Conservation (phyloP, 2,329 filamentous ascomycete species). For the Colletotrichum abscissum region DNA sequence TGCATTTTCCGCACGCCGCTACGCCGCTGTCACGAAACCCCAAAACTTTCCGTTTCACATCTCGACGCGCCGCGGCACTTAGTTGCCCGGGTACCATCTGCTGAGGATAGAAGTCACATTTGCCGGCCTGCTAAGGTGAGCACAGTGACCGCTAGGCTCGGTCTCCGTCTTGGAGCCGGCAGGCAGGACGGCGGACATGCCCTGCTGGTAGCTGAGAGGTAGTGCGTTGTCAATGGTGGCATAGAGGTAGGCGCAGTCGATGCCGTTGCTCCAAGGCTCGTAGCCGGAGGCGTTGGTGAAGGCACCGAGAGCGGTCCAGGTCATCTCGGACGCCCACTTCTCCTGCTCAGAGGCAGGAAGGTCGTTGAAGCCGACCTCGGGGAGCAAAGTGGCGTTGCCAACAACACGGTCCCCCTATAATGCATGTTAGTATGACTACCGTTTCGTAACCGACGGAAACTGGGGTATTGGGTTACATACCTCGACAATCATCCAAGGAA, state of each 20-base stretch:
- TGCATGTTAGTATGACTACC: constrained; percentile 7
- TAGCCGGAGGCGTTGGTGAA: constrained; percentile 35
- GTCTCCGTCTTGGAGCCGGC: constrained; percentile 27
- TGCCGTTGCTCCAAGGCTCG: constrained; percentile 44
- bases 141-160: constrained; percentile 32
- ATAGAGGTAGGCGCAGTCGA: constrained; percentile 41
- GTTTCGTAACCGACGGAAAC: constrained; percentile 24
- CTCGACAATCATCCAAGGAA: constrained; percentile 44
- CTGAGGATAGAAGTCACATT: constrained; percentile 32
- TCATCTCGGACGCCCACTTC: constrained; percentile 33
- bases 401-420: constrained; percentile 25
- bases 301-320: constrained; percentile 27
- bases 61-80: background rate
- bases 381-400: constrained; percentile 27
- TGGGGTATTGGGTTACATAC: constrained; percentile 29
- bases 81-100: constrained; percentile 32
- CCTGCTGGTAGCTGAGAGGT: constrained; percentile 37
- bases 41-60: no score
- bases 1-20: background rate
- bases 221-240: constrained; percentile 41
- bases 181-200: constrained; percentile 38
- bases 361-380: constrained; percentile 35
- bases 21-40: background rate
- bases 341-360: constrained; percentile 22
- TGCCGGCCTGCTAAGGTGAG: constrained; percentile 25